Base-by-base conservation (phyloP, 306 rosid species). In the Biancaea sappan region DNA sequence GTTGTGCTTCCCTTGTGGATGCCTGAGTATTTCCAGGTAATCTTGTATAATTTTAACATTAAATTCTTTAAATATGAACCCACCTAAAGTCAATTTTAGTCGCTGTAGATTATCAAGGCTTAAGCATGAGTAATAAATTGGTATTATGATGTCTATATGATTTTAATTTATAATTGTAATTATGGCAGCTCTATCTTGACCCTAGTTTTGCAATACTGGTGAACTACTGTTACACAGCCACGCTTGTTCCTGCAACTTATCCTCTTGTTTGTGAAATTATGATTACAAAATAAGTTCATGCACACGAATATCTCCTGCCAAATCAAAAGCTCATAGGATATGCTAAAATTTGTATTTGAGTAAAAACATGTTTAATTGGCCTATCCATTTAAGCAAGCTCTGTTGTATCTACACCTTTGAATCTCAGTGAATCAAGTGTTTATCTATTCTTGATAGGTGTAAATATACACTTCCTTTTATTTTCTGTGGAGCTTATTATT, bases 1-100 rank as follows among this genome's bases (percentile, higher is more conserved):
- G 98, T 95, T 74, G 98, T 95, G 37, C 99, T 95, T 81, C 99
- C 99, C 64, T 54, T 90, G 80, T 95, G 93, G 98, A 92, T 95
- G 99, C 99, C 99, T 34, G 99, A 95, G 71, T 62, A 62, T 21
- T 62, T 62, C 68, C 68, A 62, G 68, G 68, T 62, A n/a, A n/a
- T n/a, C n/a, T n/a, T n/a, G n/a, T n/a, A 62, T 18, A n/a, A 18
- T 19, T 35, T 62, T 12, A 62, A 35, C 43, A 19, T 3, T 62
- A 48, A 35, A 11, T 62, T 19, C 44, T 61, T 16, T 14, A 0
- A 62, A 62, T 4, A 16, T 58, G 6, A 25, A 4, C 4, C 19
- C 19, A 29, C 29, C 24, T 4, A 13, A 35, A 18, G 2, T 35
- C 4, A 24, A 35, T 18, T 35, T 61, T 10, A 9, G 41, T 61